Evolutionary conservation across 108 stramenopile species (phyloP), one percentile per base, ranked within the genome.

Genomic region (Conticribra weissflogii): DNA sequence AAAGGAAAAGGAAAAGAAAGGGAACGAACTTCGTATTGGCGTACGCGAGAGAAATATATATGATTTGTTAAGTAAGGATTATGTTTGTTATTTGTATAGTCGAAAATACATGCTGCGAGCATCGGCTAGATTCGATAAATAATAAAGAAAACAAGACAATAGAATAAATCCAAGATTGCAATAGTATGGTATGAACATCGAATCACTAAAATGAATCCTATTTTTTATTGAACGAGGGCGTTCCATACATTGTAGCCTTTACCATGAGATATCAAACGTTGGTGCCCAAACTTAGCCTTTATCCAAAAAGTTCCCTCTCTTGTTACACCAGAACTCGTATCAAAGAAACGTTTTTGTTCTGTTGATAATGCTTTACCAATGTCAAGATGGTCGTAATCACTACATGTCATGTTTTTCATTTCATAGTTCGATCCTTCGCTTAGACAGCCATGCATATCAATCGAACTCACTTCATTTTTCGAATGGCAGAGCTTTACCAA

Each of bases 231-330:
- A 3, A 59, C 1, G 23, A 59, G 21, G 1, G 59, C 16, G 41
- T 91, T 91, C 77, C 73, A 85, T 3, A 88, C 85, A 24, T 82
- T 48, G 50, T 72, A 91, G 18, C 87, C 90, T 73, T 91, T 73
- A 23, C 83, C 87, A 51, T 65, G 60, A 52, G 86, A 85, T 46
- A 78, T 76, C 12, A 91, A 68, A 54, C 59, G 54, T 4, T 82
- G 78, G 34, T 85, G 72, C 4, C 54, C 56, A 24, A 86, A 54
- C 8, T 81, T 69, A 19, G 59, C 61, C 52, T 91, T 88, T 14
- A 81, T 65, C 86, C 86, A 91, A 34, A 68, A 76, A 15, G 49
- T 15, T 60, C 84, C 86, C 55, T 71, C 74, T 48, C 67, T 79
- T 46, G 50, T 58, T 12, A 83, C 78, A 29, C 56, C 68, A 63